Evolutionary conservation across 2,329 filamentous ascomycete species (phyloP).

Genomic region (Claviceps purpurea): DNA sequence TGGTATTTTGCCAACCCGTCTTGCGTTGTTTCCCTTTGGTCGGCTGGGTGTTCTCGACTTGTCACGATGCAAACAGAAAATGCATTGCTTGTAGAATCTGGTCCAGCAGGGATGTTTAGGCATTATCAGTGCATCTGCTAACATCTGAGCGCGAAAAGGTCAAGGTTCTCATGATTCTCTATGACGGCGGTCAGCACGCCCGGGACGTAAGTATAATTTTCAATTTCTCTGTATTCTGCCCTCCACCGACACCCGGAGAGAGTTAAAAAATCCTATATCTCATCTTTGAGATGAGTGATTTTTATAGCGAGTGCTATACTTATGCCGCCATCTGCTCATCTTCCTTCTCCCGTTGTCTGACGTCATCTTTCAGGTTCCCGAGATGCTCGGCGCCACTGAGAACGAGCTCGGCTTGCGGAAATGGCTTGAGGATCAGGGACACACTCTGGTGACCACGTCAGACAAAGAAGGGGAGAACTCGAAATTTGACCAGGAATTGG

Average conservation of each 20-base stretch:
- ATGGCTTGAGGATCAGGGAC: constrained; percentile 95
- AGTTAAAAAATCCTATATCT: neutral
- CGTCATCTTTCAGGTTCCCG: constrained; percentile 42
- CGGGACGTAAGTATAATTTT: constrained; percentile 48
- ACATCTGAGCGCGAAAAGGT: constrained; percentile 48
- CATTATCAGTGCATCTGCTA: constrained; percentile 35
- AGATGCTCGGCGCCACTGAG: constrained; percentile 86
- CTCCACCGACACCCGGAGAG: neutral
- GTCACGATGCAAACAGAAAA: constrained; percentile 5
- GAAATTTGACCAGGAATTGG: constrained; percentile 86
- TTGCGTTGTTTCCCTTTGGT: constrained; percentile 13
- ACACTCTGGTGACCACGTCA: constrained; percentile 92
- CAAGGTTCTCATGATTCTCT: constrained; percentile 88
- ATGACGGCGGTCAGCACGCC: constrained; percentile 85
- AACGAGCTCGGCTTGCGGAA: constrained; percentile 95
- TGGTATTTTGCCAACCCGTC: constrained; percentile 20
- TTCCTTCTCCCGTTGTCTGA: neutral
- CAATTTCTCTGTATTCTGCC: neutral
- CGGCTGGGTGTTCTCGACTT: constrained; percentile 14
- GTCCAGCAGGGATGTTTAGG: constrained; percentile 25
- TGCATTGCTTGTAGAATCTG: constrained; percentile 12
- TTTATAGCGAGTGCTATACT: neutral
- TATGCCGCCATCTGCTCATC: neutral
- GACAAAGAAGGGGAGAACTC: constrained; percentile 95
- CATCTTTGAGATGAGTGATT: neutral